Conservation (phyloP, 208 protist genomes). For the Porcisia deanei region DNA sequence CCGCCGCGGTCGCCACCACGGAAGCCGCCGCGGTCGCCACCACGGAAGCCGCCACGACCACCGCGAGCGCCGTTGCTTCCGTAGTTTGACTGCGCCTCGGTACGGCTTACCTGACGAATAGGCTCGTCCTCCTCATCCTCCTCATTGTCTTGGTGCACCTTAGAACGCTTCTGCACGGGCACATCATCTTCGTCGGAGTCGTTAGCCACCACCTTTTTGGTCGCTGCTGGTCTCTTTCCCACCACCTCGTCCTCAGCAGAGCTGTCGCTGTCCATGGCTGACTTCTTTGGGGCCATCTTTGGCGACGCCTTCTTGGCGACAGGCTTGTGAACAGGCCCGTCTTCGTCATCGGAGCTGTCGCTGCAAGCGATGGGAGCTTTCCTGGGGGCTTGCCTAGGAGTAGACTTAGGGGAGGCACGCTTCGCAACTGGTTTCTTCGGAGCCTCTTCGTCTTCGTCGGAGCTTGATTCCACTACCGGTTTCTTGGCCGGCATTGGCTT, state of each 20-base stretch:
- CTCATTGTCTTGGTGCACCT: conserved; percentile 1
- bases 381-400: conserved; percentile 46
- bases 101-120: conserved; percentile 45
- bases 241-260: conserved; percentile 42
- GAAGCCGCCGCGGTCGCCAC: conserved; percentile 29
- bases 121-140: conserved; percentile 37
- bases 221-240: conserved; percentile 29
- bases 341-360: conserved; percentile 44
- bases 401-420: conserved; percentile 37
- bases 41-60: conserved; percentile 30
- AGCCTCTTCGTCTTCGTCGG: conserved; percentile 49
- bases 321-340: conserved; percentile 55
- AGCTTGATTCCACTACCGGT: conserved; percentile 34
- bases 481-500: conserved; percentile 41
- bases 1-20: conserved; percentile 34
- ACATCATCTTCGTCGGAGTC: conserved; percentile 22
- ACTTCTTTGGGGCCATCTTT: conserved; percentile 34
- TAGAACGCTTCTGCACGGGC: conserved; percentile 18
- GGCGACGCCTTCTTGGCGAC: conserved; percentile 33
- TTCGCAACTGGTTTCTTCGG: conserved; percentile 46
- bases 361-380: conserved; percentile 35
- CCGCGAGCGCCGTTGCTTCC: conserved; percentile 36
- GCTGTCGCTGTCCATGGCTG: conserved; percentile 40
- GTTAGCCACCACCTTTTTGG: background rate
- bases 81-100: conserved; percentile 37